Conservation (phyloP, 345 rosid species). For the Eucalyptus regnans region DNA sequence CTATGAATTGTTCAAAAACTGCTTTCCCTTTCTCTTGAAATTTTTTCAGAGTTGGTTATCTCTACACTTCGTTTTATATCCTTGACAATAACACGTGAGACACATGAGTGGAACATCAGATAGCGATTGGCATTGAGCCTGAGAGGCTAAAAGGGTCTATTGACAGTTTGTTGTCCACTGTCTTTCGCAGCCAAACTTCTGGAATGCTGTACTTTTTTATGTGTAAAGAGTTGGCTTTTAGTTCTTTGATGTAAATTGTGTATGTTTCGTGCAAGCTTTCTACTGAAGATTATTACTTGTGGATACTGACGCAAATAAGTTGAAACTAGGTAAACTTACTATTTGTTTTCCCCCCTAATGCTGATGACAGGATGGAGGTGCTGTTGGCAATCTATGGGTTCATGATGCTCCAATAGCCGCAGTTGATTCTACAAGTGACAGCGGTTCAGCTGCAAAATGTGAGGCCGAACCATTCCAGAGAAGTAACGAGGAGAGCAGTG, state of each 20-base stretch:
- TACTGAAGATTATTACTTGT: not conserved
- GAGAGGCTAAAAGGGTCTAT: not conserved
- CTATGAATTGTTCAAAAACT: not conserved
- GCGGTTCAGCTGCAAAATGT: not conserved
- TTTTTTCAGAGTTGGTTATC: not conserved
- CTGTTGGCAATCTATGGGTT: not conserved
- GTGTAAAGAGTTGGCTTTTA: not conserved
- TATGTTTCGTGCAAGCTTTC: not conserved
- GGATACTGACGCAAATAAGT: not conserved
- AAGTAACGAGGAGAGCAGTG: not conserved
- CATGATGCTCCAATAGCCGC: not conserved
- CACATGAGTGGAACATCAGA: not conserved
- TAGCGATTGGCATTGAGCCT: not conserved
- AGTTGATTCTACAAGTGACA: not conserved
- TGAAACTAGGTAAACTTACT: not conserved
- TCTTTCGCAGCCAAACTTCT: not conserved
- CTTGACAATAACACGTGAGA: not conserved
- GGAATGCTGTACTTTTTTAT: not conserved
- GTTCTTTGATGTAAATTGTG: not conserved
- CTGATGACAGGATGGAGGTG: not conserved
- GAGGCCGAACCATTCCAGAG: not conserved
- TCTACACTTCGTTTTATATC: not conserved
- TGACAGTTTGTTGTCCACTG: not conserved
- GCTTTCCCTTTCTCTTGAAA: not conserved
- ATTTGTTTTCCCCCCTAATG: not conserved